phyloP scores from a whole-genome alignment of 2,329 filamentous ascomycete species.

The Fusarium begoniae region DNA sequence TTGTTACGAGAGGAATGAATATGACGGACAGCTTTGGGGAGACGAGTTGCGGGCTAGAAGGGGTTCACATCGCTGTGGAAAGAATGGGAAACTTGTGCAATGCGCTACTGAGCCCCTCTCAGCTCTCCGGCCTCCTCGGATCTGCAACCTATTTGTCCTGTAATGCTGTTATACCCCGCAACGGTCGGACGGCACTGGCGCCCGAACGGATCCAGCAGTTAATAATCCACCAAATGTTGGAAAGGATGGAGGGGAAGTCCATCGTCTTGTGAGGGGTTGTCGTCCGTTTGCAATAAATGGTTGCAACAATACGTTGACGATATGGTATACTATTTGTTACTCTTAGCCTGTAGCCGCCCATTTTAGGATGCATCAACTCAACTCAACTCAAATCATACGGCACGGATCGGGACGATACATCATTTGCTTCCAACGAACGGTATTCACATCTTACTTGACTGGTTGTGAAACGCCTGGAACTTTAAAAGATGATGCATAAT shows the following conservation, averaged over 20 bases:
- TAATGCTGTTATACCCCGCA: constrained; percentile 39
- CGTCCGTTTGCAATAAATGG: constrained; percentile 10
- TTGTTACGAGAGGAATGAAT: constrained; percentile 19
- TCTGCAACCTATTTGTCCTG: constrained; percentile 42
- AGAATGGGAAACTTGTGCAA: constrained; percentile 34
- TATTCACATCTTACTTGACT: background rate
- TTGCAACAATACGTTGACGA: background rate
- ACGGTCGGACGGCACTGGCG: constrained; percentile 42
- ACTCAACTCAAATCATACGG: constrained; percentile 1
- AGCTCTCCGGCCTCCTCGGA: constrained; percentile 37
- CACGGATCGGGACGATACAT: background rate
- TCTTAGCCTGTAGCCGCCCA: background rate
- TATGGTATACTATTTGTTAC: background rate
- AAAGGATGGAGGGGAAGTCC: constrained; percentile 22
- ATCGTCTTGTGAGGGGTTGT: constrained; percentile 23
- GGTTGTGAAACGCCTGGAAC: background rate
- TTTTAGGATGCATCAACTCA: background rate
- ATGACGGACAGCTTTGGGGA: constrained; percentile 8
- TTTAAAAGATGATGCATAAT: constrained; percentile 11
- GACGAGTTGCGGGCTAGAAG: constrained; percentile 28
- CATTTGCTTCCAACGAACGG: background rate
- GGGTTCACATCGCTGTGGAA: constrained; percentile 35
- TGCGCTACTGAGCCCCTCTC: constrained; percentile 30
- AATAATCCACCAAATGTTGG: constrained; percentile 17
- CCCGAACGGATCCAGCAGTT: constrained; percentile 35